Evolutionary conservation across 768 basidiomycete genomes (phyloP), one percentile per base, ranked within the genome.

Genomic region (Lactarius psammicola): DNA sequence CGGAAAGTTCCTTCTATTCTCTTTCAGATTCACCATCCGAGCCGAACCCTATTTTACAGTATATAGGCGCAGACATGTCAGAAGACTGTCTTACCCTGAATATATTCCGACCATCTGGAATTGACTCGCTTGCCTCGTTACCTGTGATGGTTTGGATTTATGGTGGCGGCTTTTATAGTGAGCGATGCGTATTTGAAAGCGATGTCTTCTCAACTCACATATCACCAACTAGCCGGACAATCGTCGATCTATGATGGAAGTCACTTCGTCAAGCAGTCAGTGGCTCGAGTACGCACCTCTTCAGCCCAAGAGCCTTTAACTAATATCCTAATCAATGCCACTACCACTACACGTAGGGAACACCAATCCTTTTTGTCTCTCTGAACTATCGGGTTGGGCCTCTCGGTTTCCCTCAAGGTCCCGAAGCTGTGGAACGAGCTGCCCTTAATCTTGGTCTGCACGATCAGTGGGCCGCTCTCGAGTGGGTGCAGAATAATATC

Each of bases 11-110:
- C 62, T 34, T n/a, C 49, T 26, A n/a, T 23, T 18, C 15, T 38
- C 28, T 17, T 7, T 11, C 38, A 42, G 8, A 44, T 20, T 8
- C 11, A 17, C 18, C n/a, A n/a, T 60, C 3, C 15, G n/a, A 30
- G 23, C 44, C 7, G 26, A 34, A 49, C 9, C 26, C 46, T 23
- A 7, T n/a, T 42, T 9, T 17, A n/a, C 31, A 53, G 56, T 13
- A 2, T 36, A 34, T 60, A 58, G 18, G 49, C 31, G 34, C 33
- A 26, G 33, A 62, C 42, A 70, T 74, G 36, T 79, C 78, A 2
- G 84, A 85, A 68, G 78, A 84, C 67, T 84, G 83, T 65, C 72
- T 85, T 53, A 79, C 73, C 9, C 66, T 85, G 55, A 84, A 85
- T 70, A 72, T 85, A 33, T 79, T 76, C 57, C 74, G 76, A 8